Conservation (phyloP, 2,329 filamentous ascomycete genomes). For the Neocucurbitaria cava region DNA sequence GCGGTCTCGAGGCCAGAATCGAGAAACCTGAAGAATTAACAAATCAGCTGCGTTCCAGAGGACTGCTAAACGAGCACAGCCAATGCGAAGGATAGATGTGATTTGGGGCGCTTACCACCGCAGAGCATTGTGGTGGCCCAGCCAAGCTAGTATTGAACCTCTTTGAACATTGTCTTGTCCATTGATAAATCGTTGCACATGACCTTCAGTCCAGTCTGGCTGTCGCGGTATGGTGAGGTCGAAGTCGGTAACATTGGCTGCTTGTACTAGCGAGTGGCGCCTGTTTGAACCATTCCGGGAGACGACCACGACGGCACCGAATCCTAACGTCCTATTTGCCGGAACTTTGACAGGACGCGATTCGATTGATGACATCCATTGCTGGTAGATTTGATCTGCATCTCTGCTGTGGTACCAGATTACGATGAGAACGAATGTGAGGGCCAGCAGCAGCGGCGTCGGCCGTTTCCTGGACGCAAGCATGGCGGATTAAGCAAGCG, state of each 20-base stretch:
- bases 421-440: slow-evolving; percentile 34
- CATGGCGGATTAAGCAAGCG: slow-evolving; percentile 29
- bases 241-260: slow-evolving; percentile 52
- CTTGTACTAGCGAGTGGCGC: slow-evolving; percentile 49
- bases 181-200: slow-evolving; percentile 48
- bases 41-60: slow-evolving; percentile 14
- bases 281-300: slow-evolving; percentile 50
- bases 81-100: slow-evolving; percentile 9
- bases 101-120: slow-evolving; percentile 39
- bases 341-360: slow-evolving; percentile 32
- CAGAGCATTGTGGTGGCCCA: slow-evolving; percentile 54
- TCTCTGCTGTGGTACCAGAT: slow-evolving; percentile 37
- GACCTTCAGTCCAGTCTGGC: slow-evolving; percentile 51
- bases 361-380: slow-evolving; percentile 36
- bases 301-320: slow-evolving; percentile 52
- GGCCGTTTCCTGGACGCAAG: slow-evolving; percentile 42
- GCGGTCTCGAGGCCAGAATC: slow-evolving; percentile 51
- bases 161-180: slow-evolving; percentile 43
- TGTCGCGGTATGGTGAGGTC: slow-evolving; percentile 53
- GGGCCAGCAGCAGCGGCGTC: slow-evolving; percentile 36
- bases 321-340: slow-evolving; percentile 48
- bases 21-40: slow-evolving; percentile 46
- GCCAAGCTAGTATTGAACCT: slow-evolving; percentile 54
- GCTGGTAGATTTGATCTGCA: slow-evolving; percentile 37
- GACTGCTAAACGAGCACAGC: slow-evolving; percentile 10